Evolutionary conservation across 2,329 filamentous ascomycete genomes (phyloP).

Genomic region (Penicillium sp.): DNA sequence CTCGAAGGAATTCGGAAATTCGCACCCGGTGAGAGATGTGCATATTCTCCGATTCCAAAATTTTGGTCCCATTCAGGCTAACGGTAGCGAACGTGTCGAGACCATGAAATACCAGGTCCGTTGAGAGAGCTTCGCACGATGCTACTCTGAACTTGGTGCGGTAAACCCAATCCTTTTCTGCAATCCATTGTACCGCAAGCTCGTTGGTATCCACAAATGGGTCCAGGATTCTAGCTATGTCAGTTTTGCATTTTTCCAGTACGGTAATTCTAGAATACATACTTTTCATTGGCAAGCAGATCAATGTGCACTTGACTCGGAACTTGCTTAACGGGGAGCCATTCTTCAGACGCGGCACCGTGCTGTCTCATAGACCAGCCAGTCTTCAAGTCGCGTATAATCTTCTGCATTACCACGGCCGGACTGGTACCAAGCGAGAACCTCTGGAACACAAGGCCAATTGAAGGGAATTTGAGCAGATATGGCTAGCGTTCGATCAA

Average conservation of each 20-base stretch:
- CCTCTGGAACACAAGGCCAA: too few relatives aligned
- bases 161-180: constrained; percentile 1
- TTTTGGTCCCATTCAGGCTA: constrained; percentile 66
- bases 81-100: constrained; percentile 80
- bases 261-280: too few relatives aligned
- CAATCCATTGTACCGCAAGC: neutral
- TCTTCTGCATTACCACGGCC: too few relatives aligned
- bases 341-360: too few relatives aligned
- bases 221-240: neutral
- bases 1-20: constrained; percentile 51
- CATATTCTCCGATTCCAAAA: constrained; percentile 78
- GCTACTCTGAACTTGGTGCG: constrained; percentile 47
- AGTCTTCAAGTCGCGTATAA: too few relatives aligned
- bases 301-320: neutral
- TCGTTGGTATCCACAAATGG: constrained; percentile 1
- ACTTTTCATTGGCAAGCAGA: neutral
- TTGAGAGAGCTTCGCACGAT: too few relatives aligned
- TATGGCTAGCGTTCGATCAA: too few relatives aligned
- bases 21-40: constrained; percentile 74
- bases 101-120: constrained; percentile 75
- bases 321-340: neutral
- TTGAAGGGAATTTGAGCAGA: too few relatives aligned
- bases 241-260: neutral
- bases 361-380: too few relatives aligned
- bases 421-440: too few relatives aligned